phyloP scores from a whole-genome alignment of 2,329 filamentous ascomycete genomes.

The Diplodia seriata region DNA sequence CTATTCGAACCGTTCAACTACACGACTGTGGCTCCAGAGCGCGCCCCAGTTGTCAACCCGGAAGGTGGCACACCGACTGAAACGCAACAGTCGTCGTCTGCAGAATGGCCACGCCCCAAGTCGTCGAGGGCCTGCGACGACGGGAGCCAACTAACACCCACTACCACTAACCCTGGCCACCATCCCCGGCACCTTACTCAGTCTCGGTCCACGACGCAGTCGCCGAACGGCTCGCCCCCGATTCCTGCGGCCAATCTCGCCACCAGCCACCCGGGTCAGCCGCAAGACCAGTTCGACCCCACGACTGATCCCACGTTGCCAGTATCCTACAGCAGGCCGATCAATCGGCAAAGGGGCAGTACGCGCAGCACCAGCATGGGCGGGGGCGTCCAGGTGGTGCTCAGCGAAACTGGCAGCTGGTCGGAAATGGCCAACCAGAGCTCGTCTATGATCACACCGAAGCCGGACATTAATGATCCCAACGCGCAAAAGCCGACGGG shows the following conservation, averaged over 20 bases:
- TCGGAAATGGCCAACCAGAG: conserved; percentile 87
- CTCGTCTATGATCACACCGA: conserved; percentile 72
- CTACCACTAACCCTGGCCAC: conserved; percentile 41
- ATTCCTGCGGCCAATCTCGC: conserved; percentile 44
- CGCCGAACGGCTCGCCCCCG: conserved; percentile 57
- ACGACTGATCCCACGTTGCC: conserved; percentile 38
- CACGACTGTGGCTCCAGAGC: conserved; percentile 80
- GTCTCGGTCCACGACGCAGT: conserved; percentile 54
- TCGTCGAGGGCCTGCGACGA: conserved; percentile 43
- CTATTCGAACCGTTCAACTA: conserved; percentile 97
- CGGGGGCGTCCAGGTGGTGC: conserved; percentile 87
- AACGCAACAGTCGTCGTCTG: conserved; percentile 37
- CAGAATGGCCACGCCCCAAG: conserved; percentile 42
- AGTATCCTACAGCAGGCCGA: conserved; percentile 47
- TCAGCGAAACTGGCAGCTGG: conserved; percentile 90
- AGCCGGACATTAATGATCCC: conserved; percentile 37
- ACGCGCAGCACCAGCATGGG: conserved; percentile 77
- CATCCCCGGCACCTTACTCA: conserved; percentile 13
- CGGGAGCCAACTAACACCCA: conserved; percentile 47
- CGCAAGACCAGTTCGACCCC: conserved; percentile 34
- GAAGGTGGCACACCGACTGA: conserved; percentile 44
- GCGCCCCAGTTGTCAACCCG: conserved; percentile 48
- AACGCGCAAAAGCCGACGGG: conserved; percentile 66
- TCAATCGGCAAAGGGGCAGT: conserved; percentile 62
- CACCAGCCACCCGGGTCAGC: conserved; percentile 39